These are phyloP conservation scores for Lablab purpureus DNA, from an alignment of 306 rosid species.

Conservation along the genomic window DNA sequence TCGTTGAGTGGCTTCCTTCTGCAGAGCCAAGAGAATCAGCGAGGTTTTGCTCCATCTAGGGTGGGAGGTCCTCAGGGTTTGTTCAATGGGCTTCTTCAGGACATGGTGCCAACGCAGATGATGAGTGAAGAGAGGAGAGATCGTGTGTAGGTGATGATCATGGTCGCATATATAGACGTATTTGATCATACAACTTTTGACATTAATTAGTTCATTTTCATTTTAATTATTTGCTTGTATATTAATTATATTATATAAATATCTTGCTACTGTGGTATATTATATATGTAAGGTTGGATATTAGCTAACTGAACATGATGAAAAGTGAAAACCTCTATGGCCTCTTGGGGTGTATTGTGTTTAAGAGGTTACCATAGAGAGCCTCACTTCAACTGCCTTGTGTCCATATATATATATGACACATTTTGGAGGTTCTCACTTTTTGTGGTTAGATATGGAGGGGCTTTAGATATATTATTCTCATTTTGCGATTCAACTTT, in stretches of 20 bases:
- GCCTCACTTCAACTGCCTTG: slow-evolving; percentile 14
- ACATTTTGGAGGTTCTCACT: slow-evolving; percentile 32
- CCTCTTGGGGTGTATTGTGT: neutral
- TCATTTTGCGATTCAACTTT: slow-evolving; percentile 18
- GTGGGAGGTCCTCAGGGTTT: slow-evolving; percentile 31
- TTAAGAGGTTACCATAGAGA: slow-evolving; percentile 11
- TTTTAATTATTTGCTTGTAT: slow-evolving; percentile 1
- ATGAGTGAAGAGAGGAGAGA: slow-evolving; percentile 32
- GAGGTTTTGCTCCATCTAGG: slow-evolving; percentile 24
- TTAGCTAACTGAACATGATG: slow-evolving; percentile 37
- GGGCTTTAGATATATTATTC: slow-evolving; percentile 41
- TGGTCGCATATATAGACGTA: neutral
- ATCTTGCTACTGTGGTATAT: neutral
- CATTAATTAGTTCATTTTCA: neutral
- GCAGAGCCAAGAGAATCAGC: slow-evolving; percentile 44
- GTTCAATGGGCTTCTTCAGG: slow-evolving; percentile 84
- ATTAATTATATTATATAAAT: slow-evolving; percentile 15
- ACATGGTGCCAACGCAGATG: slow-evolving; percentile 73
- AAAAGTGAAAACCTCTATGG: neutral
- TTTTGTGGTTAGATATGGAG: slow-evolving; percentile 9
- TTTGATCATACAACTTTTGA: neutral
- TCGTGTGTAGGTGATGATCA: slow-evolving; percentile 27
- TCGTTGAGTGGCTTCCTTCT: slow-evolving; percentile 45
- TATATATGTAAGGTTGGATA: slow-evolving; percentile 29
- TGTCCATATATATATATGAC: slow-evolving; percentile 1